These are phyloP conservation scores for Cyclaneusma minus DNA, from an alignment of 2,329 filamentous ascomycete genomes.

Conservation along the genomic window DNA sequence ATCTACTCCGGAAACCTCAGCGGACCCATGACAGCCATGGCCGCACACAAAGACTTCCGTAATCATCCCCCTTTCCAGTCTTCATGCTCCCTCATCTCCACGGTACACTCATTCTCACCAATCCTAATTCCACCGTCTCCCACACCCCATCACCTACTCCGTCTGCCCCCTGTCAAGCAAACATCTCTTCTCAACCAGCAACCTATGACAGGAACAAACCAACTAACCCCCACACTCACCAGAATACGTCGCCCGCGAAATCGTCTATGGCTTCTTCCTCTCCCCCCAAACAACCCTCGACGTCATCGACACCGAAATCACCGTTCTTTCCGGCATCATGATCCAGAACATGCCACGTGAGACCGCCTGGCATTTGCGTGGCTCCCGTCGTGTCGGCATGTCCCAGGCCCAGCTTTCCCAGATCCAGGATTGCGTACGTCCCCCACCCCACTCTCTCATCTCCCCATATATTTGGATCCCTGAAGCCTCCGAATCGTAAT, in stretches of 20 bases:
- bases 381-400: slow-evolving; percentile 30
- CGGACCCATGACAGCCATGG: slow-evolving; percentile 22
- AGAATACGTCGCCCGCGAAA: slow-evolving; percentile 34
- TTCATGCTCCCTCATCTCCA: too few species aligned
- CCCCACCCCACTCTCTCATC: too few species aligned
- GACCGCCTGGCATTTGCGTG: slow-evolving; percentile 39
- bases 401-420: slow-evolving; percentile 21
- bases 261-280: slow-evolving; percentile 43
- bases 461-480: too few species aligned
- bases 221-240: slow-evolving; percentile 22
- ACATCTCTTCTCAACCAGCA: neutral
- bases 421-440: too few species aligned
- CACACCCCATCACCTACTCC: neutral
- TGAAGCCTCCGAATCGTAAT: too few species aligned
- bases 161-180: slow-evolving; percentile 1
- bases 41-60: slow-evolving; percentile 29
- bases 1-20: slow-evolving; percentile 21
- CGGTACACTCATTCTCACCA: neutral
- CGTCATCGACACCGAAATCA: slow-evolving; percentile 36
- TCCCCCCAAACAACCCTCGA: slow-evolving; percentile 37
- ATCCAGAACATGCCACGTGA: slow-evolving; percentile 36
- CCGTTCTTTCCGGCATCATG: slow-evolving; percentile 38
- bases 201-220: slow-evolving; percentile 16
- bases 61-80: neutral
- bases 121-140: too few species aligned